A percentile compares a stretch with the other conserved stretches of the same genome.
Conservation (phyloP, 2,329 filamentous ascomycete species). For the Diaporthe helianthi region DNA sequence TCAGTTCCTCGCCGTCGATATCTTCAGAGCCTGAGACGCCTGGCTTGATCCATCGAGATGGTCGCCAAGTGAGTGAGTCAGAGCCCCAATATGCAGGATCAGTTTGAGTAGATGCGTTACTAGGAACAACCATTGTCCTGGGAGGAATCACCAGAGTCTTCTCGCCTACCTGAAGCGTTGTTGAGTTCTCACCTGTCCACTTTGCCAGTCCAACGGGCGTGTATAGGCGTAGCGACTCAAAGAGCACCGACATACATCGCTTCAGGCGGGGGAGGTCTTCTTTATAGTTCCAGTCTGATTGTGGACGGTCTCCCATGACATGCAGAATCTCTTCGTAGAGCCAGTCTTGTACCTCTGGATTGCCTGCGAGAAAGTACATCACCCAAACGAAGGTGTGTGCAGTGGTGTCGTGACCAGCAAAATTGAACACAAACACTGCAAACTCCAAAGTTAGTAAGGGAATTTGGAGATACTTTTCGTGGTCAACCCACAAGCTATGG, state of each 20-base stretch:
- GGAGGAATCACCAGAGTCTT: slow-evolving; percentile 37
- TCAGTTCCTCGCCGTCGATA: slow-evolving; percentile 35
- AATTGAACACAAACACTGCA: slow-evolving; percentile 52
- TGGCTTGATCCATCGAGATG: slow-evolving; percentile 39
- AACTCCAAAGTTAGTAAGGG: not conserved
- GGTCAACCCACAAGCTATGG: not conserved
- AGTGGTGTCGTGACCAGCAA: slow-evolving; percentile 60
- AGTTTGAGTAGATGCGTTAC: slow-evolving; percentile 38
- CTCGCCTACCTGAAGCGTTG: slow-evolving; percentile 30
- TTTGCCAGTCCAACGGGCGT: slow-evolving; percentile 40
- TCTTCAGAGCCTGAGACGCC: not conserved
- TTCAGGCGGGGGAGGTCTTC: slow-evolving; percentile 49
- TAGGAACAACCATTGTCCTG: slow-evolving; percentile 37
- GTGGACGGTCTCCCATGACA: slow-evolving; percentile 37
- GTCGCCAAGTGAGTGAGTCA: slow-evolving; percentile 39
- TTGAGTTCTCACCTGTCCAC: not conserved
- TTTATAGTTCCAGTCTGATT: slow-evolving; percentile 44
- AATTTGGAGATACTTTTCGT: too few relatives aligned
- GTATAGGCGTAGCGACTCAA: slow-evolving; percentile 52
- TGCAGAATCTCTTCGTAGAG: slow-evolving; percentile 48
- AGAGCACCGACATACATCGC: slow-evolving; percentile 49
- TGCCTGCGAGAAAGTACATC: slow-evolving; percentile 51
- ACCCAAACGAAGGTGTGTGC: slow-evolving; percentile 53
- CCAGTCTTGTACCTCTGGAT: slow-evolving; percentile 55
- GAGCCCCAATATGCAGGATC: slow-evolving; percentile 40